Conservation (phyloP, 257 asterid genomes). For the Rubia yunnanensis region DNA sequence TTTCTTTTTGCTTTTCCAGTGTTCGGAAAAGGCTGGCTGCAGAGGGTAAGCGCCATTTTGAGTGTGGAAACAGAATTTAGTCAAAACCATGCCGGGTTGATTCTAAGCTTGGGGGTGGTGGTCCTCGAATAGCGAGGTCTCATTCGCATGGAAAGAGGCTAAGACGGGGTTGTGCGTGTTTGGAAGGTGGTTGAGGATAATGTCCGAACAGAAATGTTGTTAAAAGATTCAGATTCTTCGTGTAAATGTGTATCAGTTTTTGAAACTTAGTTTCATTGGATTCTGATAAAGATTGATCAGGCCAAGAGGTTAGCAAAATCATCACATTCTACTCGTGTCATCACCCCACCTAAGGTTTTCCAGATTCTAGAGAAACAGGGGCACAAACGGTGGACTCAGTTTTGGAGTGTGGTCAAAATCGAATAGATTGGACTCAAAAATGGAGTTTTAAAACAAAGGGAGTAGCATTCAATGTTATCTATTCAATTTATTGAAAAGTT, state of each 20-base stretch:
- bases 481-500: too few species aligned
- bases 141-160: slow-evolving; percentile 42
- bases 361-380: slow-evolving; percentile 71
- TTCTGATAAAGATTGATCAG: slow-evolving; percentile 23
- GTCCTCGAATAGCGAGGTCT: slow-evolving; percentile 35
- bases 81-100: slow-evolving; percentile 22
- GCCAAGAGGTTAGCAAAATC: slow-evolving; percentile 38
- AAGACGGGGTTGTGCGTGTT: slow-evolving; percentile 73
- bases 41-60: slow-evolving; percentile 29
- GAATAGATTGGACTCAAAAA: too few species aligned
- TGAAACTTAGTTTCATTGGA: slow-evolving; percentile 49
- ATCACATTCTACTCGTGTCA: slow-evolving; percentile 62
- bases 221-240: slow-evolving; percentile 55
- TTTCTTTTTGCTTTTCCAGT: slow-evolving; percentile 19
- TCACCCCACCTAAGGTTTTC: slow-evolving; percentile 73
- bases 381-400: too few species aligned
- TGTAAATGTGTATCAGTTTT: slow-evolving; percentile 46
- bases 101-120: slow-evolving; percentile 15
- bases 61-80: slow-evolving; percentile 28
- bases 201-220: slow-evolving; percentile 21
- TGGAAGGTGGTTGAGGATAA: slow-evolving; percentile 81
- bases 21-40: slow-evolving; percentile 49
- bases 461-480: too few species aligned
- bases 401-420: too few species aligned
- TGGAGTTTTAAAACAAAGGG: too few species aligned